A percentile compares a stretch with the other conserved stretches of the same genome.
Evolutionary conservation across 2,329 filamentous ascomycete genomes (phyloP).

Genomic region (Lasiodiplodia gonubiensis): DNA sequence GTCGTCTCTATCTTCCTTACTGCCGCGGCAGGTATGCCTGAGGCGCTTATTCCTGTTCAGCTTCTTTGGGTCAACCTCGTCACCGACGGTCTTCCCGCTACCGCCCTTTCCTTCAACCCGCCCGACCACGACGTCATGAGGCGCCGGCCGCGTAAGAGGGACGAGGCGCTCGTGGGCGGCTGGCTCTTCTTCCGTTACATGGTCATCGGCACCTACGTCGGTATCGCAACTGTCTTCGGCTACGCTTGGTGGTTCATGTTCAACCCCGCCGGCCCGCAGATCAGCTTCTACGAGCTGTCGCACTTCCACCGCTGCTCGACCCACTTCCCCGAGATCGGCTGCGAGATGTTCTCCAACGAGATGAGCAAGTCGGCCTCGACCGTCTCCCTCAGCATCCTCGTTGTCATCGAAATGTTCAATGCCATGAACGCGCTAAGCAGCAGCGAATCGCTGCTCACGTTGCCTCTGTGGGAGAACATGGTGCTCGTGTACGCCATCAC

Average conservation of each 20-base stretch:
- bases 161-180: slow-evolving; percentile 88
- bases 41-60: slow-evolving; percentile 95
- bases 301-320: slow-evolving; percentile 93
- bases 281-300: slow-evolving; percentile 84
- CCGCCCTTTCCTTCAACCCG: slow-evolving; percentile 96
- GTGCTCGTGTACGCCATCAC: slow-evolving; percentile 95
- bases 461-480: slow-evolving; percentile 98
- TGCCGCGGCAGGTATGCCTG: slow-evolving; percentile 94
- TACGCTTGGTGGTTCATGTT: slow-evolving; percentile 99
- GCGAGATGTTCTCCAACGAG: slow-evolving; percentile 86
- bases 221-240: slow-evolving; percentile 90
- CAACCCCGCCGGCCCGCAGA: slow-evolving; percentile 86
- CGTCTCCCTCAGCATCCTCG: slow-evolving; percentile 85
- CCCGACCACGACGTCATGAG: slow-evolving; percentile 99
- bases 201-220: slow-evolving; percentile 94
- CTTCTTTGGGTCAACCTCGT: slow-evolving; percentile 99
- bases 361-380: slow-evolving; percentile 90
- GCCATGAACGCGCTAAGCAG: slow-evolving; percentile 97
- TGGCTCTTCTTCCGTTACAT: slow-evolving; percentile 99
- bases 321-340: slow-evolving; percentile 87
- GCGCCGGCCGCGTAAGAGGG: slow-evolving; percentile 85
- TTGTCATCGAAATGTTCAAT: slow-evolving; percentile 99
- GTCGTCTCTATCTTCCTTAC: slow-evolving; percentile 99
- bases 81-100: slow-evolving; percentile 94
- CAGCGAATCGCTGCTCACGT: slow-evolving; percentile 88